A percentile compares a stretch with the other conserved stretches of the same genome.
Evolutionary conservation across 257 asterid species (phyloP).

Genomic region (Nicotiana attenuata): DNA sequence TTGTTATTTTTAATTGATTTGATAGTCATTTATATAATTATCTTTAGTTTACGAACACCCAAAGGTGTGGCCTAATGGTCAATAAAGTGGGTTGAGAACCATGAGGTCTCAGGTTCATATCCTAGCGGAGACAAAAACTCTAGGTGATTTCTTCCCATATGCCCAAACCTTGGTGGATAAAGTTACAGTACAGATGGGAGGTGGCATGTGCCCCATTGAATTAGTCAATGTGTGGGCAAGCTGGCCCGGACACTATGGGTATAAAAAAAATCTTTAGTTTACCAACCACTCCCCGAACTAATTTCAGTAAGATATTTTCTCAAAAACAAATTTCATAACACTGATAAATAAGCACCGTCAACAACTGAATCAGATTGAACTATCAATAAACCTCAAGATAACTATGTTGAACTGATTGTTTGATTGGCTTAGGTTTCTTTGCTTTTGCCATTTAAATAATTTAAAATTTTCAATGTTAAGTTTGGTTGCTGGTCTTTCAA

Average conservation of each 20-base stretch:
- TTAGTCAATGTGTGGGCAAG: no score
- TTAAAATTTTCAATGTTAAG: background rate
- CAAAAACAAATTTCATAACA: background rate
- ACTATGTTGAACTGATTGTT: background rate
- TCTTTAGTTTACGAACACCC: background rate
- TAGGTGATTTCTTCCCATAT: no score
- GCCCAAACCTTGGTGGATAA: no score
- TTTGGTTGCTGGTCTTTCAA: background rate
- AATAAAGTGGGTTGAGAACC: no score
- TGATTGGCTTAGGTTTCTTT: background rate
- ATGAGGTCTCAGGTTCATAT: no score
- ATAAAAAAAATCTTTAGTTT: background rate
- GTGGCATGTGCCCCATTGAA: no score
- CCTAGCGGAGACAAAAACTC: no score
- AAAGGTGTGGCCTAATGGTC: no score
- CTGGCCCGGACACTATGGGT: no score
- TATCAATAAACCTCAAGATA: background rate
- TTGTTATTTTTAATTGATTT: no score
- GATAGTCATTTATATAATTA: background rate
- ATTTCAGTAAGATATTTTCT: background rate
- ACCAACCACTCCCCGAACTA: background rate
- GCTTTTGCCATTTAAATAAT: background rate
- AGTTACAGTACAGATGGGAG: no score
- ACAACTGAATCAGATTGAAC: background rate
- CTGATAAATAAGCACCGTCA: background rate